Percentiles rank a stretch among this genome's conserved stretches.
Conservation (phyloP, 176 grass and related monocot genomes). For the Eremochloa ophiuroides region DNA sequence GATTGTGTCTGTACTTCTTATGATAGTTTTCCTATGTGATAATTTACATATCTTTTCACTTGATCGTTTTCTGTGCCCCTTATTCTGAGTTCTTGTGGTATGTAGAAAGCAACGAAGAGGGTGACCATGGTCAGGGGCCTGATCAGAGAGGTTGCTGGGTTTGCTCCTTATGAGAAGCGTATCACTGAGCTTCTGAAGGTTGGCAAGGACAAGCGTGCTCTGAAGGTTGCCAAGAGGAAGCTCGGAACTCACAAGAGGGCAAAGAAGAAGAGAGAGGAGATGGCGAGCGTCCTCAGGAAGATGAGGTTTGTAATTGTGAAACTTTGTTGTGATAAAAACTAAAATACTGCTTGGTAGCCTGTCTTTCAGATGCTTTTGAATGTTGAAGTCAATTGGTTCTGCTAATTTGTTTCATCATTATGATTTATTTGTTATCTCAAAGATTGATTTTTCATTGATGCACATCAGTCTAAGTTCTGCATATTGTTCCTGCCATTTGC, state of each 20-base stretch:
- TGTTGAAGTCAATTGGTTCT: not conserved
- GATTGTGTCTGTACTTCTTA: not conserved
- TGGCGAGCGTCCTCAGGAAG: constrained; percentile 48
- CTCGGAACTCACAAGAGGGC: constrained; percentile 64
- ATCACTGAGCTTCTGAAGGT: constrained; percentile 65
- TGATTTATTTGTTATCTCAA: not conserved
- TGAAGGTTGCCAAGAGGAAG: constrained; percentile 59
- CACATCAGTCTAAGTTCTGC: not conserved
- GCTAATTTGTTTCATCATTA: not conserved
- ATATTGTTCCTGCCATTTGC: not conserved
- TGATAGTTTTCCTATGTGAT: not conserved
- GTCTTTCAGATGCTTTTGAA: not conserved
- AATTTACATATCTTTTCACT: not conserved
- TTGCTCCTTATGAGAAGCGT: constrained; percentile 58
- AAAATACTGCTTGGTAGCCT: not conserved
- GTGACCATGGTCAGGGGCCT: constrained; percentile 43
- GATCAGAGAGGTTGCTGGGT: constrained; percentile 62
- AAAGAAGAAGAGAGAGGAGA: constrained; percentile 74
- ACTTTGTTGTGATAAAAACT: not conserved
- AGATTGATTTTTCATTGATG: not conserved
- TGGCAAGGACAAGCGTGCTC: constrained; percentile 58
- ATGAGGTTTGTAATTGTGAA: constrained; percentile 27
- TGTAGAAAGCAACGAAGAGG: constrained; percentile 52
- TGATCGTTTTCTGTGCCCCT: not conserved
- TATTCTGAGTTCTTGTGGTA: not conserved